Evolutionary conservation across 192 early-diverging fungal genomes (phyloP).

Genomic region (Coemansia biformis): DNA sequence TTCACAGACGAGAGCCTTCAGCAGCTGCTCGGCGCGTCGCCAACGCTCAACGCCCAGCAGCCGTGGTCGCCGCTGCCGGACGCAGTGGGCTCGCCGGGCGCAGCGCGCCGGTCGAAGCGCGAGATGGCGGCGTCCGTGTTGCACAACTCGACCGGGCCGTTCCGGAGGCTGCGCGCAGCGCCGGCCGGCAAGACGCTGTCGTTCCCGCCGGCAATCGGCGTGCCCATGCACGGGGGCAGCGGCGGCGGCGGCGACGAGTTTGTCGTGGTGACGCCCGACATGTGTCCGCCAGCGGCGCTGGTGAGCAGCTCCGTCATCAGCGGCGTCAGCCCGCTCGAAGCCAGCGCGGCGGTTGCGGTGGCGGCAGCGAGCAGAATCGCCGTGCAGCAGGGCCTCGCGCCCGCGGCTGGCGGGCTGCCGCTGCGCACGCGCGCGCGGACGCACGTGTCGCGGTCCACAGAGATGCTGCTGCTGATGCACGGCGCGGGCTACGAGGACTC

Average conservation of each 20-base stretch:
- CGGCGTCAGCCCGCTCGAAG: constrained; percentile 27
- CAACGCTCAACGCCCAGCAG: constrained; percentile 12
- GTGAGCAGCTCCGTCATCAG: constrained; percentile 49
- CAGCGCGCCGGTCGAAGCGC: constrained; percentile 35
- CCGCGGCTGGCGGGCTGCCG: constrained; percentile 1
- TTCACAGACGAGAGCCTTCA: constrained; percentile 45
- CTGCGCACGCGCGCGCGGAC: constrained; percentile 38
- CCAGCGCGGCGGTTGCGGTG: constrained; percentile 19
- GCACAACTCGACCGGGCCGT: constrained; percentile 37
- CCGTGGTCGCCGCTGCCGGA: constrained; percentile 7
- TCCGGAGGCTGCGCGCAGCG: constrained; percentile 34
- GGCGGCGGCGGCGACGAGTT: constrained; percentile 28
- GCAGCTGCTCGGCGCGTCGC: constrained; percentile 42
- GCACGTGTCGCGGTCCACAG: constrained; percentile 28
- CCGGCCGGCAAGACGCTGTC: constrained; percentile 36
- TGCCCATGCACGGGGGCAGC: too few relatives aligned
- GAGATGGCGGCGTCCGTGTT: constrained; percentile 42
- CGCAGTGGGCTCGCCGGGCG: neutral
- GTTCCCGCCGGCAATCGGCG: constrained; percentile 24
- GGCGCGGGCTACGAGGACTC: constrained; percentile 30
- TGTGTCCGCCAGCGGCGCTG: constrained; percentile 45
- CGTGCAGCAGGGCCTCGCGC: constrained; percentile 11
- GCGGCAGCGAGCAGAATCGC: constrained; percentile 5
- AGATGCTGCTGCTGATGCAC: constrained; percentile 24
- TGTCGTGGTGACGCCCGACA: constrained; percentile 46